Percentiles rank a stretch among this genome's conserved stretches.
Evolutionary conservation across 306 rosid species (phyloP).

Genomic region (Pyrus bretschneideri): DNA sequence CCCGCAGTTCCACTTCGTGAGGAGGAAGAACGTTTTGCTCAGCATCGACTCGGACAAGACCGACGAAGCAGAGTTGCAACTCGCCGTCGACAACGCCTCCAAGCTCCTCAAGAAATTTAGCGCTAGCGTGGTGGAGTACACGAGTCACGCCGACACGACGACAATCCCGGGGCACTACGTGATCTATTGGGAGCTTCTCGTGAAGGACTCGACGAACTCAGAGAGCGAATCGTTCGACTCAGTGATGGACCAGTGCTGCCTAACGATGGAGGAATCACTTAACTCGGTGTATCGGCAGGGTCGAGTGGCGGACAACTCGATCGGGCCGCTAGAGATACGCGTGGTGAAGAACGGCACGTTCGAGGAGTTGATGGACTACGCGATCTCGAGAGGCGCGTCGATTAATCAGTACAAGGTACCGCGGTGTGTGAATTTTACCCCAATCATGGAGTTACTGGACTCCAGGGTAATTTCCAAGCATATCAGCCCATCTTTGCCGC

Average conservation of each 20-base stretch:
- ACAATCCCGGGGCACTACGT: constrained; percentile 59
- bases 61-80: constrained; percentile 52
- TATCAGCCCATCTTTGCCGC: constrained; percentile 43
- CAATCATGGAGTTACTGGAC: constrained; percentile 47
- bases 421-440: constrained; percentile 57
- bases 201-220: constrained; percentile 24
- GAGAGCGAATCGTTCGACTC: constrained; percentile 20
- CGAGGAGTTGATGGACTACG: constrained; percentile 59
- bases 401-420: constrained; percentile 59
- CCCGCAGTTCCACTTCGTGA: constrained; percentile 54
- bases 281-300: constrained; percentile 54
- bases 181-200: constrained; percentile 49
- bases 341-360: constrained; percentile 46
- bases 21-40: constrained; percentile 46
- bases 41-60: constrained; percentile 60
- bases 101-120: constrained; percentile 8
- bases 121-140: constrained; percentile 54
- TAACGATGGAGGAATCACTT: constrained; percentile 47
- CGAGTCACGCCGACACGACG: constrained; percentile 45
- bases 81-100: constrained; percentile 43
- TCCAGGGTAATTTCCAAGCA: constrained; percentile 44
- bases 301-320: constrained; percentile 45
- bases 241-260: constrained; percentile 28
- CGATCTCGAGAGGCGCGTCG: constrained; percentile 56
- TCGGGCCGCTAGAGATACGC: constrained; percentile 47